A percentile compares a stretch with the other conserved stretches of the same genome.
Evolutionary conservation across 345 rosid genomes (phyloP).

Genomic region (Clarkia xantiana): DNA sequence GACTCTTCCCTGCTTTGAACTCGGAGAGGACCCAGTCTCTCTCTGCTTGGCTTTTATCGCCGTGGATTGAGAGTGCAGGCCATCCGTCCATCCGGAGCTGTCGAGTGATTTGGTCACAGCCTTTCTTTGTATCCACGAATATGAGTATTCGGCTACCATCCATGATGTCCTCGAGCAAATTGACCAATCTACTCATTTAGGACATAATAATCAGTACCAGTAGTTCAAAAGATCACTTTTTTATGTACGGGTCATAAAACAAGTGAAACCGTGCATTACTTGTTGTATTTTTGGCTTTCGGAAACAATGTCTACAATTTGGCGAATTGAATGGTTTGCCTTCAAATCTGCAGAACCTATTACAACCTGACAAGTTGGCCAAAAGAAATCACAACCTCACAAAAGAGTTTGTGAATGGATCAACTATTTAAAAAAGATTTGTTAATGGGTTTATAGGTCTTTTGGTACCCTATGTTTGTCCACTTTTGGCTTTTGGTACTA

Average conservation of each 20-base stretch:
- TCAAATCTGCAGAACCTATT: constrained; percentile 85
- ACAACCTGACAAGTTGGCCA: constrained; percentile 49
- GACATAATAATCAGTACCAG: not conserved
- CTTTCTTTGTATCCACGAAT: constrained; percentile 95
- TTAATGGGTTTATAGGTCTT: no score
- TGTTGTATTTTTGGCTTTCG: constrained; percentile 89
- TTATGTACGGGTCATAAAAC: not conserved
- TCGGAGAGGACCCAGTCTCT: constrained; percentile 99
- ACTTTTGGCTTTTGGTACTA: no score
- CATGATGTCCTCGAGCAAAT: constrained; percentile 96
- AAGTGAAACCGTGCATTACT: constrained; percentile 22
- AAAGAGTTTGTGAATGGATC: no score
- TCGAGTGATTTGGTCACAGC: constrained; percentile 94
- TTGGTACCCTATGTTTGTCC: no score
- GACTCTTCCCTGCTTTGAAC: constrained; percentile 94
- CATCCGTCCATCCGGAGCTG: constrained; percentile 99
- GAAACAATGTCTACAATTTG: constrained; percentile 84
- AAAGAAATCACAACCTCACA: no score
- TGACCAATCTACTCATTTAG: constrained; percentile 50
- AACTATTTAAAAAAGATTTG: no score
- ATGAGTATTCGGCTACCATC: constrained; percentile 96
- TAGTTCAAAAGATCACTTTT: not conserved
- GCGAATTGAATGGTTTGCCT: constrained; percentile 92
- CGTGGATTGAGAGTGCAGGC: constrained; percentile 98
- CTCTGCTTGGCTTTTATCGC: constrained; percentile 99